phyloP scores from a whole-genome alignment of 305 asterid genomes.

The Caryopteris hybrid region DNA sequence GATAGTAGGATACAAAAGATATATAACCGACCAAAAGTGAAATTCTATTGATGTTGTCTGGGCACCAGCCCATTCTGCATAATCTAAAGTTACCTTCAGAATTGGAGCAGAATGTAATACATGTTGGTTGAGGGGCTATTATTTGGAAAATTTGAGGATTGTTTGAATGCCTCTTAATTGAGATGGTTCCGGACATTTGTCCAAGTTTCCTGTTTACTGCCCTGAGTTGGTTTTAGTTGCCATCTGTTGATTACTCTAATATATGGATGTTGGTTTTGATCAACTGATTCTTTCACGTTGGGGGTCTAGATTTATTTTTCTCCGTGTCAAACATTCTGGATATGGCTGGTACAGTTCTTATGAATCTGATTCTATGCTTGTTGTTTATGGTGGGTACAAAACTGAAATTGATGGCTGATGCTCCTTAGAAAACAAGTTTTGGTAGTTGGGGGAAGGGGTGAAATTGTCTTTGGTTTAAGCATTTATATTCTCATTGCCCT shows the following conservation, averaged over 20 bases:
- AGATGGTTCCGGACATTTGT: neutral
- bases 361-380: neutral
- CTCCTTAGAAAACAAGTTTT: neutral
- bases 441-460: neutral
- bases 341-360: neutral
- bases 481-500: neutral
- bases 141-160: neutral
- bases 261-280: neutral
- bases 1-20: neutral
- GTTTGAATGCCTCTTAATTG: neutral
- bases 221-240: neutral
- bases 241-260: neutral
- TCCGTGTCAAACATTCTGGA: neutral
- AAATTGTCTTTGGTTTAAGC: neutral
- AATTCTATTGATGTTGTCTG: neutral
- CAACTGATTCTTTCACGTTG: neutral
- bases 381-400: neutral
- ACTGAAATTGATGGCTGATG: neutral
- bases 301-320: neutral
- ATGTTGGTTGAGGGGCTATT: neutral
- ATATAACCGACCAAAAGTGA: neutral
- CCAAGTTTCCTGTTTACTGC: neutral
- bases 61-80: neutral
- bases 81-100: neutral
- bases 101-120: neutral